phyloP scores from a whole-genome alignment of 176 grass and related monocot genomes.

The Juncus inflexus region DNA sequence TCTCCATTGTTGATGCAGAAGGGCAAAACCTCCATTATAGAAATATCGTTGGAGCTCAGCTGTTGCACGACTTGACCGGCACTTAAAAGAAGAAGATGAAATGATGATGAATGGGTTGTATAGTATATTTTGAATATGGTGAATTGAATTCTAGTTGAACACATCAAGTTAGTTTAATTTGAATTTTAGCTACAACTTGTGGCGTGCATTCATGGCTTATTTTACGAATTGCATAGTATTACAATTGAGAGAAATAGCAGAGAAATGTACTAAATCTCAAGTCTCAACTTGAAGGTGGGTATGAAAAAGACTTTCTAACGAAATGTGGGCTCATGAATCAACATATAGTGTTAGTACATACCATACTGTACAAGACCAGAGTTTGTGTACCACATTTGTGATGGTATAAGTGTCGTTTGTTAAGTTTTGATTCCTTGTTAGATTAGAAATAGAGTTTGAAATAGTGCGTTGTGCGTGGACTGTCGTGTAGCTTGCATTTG shows the following conservation, averaged over 20 bases:
- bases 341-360: background rate
- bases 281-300: slow-evolving; percentile 11
- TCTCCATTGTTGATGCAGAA: slow-evolving; percentile 26
- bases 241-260: background rate
- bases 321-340: slow-evolving; percentile 11
- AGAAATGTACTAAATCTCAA: background rate
- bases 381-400: slow-evolving; percentile 9
- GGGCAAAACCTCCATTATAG: slow-evolving; percentile 22
- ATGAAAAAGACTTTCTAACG: slow-evolving; percentile 30
- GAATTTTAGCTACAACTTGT: background rate
- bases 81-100: slow-evolving; percentile 2
- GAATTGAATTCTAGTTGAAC: background rate
- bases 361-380: slow-evolving; percentile 9
- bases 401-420: slow-evolving; percentile 23
- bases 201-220: background rate
- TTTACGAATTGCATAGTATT: background rate
- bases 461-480: too few species aligned
- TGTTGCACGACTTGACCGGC: slow-evolving; percentile 24
- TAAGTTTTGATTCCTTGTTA: slow-evolving; percentile 11
- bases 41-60: slow-evolving; percentile 26
- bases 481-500: too few species aligned
- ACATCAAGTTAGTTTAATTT: background rate
- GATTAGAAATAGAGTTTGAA: too few species aligned
- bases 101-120: background rate
- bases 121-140: background rate